These are phyloP conservation scores for Irpex sp. DNA, from an alignment of 1,284 basidiomycete genomes.

Conservation along the genomic window DNA sequence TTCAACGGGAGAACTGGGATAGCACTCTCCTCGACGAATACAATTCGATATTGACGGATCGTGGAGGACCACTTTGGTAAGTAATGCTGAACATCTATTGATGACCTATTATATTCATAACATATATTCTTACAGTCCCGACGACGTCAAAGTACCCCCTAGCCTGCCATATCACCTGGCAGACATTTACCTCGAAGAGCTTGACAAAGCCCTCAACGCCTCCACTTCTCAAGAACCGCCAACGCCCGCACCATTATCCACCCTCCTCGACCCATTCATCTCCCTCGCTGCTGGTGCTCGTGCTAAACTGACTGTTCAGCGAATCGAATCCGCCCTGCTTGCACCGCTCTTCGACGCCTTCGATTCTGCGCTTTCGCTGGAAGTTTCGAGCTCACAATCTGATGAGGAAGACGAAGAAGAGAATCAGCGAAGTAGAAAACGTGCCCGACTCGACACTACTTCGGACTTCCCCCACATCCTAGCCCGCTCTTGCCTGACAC, in stretches of 20 bases:
- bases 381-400: background rate
- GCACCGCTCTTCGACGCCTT: slow-evolving; percentile 44
- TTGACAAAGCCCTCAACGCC: slow-evolving; percentile 66
- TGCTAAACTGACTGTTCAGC: slow-evolving; percentile 60
- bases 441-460: slow-evolving; percentile 32
- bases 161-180: slow-evolving; percentile 84
- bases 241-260: slow-evolving; percentile 51
- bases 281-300: slow-evolving; percentile 63
- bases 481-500: slow-evolving; percentile 44
- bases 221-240: slow-evolving; percentile 17
- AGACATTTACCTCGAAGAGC: slow-evolving; percentile 90
- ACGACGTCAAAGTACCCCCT: slow-evolving; percentile 72
- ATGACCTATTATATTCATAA: slow-evolving; percentile 1
- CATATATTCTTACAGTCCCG: slow-evolving; percentile 43
- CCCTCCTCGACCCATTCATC: slow-evolving; percentile 68
- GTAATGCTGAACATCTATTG: background rate
- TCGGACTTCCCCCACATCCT: slow-evolving; percentile 39
- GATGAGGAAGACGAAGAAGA: slow-evolving; percentile 30
- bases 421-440: slow-evolving; percentile 34
- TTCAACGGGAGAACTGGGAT: slow-evolving; percentile 74
- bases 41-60: slow-evolving; percentile 59
- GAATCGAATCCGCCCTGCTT: slow-evolving; percentile 63
- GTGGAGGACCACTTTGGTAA: slow-evolving; percentile 79
- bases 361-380: slow-evolving; percentile 40
- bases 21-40: slow-evolving; percentile 50